Base-by-base conservation (phyloP, 768 basidiomycete genomes). In the Tephrocybe sp. region DNA sequence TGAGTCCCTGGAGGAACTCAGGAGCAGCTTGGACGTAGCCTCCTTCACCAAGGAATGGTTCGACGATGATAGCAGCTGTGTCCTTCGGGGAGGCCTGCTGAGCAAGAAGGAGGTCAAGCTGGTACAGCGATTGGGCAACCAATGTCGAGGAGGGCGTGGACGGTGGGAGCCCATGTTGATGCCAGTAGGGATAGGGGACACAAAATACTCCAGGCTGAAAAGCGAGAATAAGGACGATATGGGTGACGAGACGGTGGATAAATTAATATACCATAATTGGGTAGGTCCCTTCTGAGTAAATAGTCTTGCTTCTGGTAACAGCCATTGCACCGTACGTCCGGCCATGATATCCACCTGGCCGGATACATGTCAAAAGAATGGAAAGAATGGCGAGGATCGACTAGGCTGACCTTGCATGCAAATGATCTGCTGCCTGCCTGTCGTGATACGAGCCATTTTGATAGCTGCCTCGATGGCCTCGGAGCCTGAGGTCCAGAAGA, bases 211-310 rank as follows among this genome's bases (percentile, higher is more conserved):
- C 91, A 2, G 93, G 90, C 92, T 93, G 58, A 21, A 32, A 33
- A 40, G 37, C 21, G 17, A 36, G 20, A 26, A 37, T 30, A n/a
- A n/a, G 18, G 7, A 47, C 7, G 8, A 6, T 10, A 28, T 9
- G 24, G 10, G 12, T n/a, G n/a, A n/a, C n/a, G n/a, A n/a, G n/a
- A n/a, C n/a, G n/a, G n/a, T n/a, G n/a, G n/a, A n/a, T n/a, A n/a
- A n/a, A n/a, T n/a, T n/a, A n/a, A n/a, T n/a, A n/a, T n/a, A 88
- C 93, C 91, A 98, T 93, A 50, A 94, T 72, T 3, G 95, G 92
- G 40, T 79, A 80, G 50, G 78, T 75, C 4, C 89, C 88, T 58
- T 86, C 80, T 20, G 85, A 87, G 65, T 98, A 98, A 39, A 92
- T 74, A 0, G 94, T 96, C 74, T 98, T 98, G 72, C 88, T 92